Conservation (phyloP, 2,329 filamentous ascomycete species). For the Xenoacremonium recifei region DNA sequence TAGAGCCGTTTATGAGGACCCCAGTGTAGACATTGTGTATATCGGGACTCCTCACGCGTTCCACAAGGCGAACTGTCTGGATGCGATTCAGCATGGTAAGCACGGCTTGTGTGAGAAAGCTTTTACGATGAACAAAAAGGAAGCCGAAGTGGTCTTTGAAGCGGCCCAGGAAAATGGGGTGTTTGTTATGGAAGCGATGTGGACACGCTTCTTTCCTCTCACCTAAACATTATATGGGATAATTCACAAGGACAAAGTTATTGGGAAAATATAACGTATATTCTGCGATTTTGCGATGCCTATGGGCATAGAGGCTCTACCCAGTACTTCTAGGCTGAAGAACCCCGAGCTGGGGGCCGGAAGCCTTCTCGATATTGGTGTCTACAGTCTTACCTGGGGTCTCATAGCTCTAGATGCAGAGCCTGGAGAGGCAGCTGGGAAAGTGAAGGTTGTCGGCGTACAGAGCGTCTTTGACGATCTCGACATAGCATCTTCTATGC, state of each 20-base stretch:
- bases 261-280: not conserved
- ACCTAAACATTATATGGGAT: conserved; percentile 1
- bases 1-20: conserved; percentile 24
- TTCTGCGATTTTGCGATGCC: conserved; percentile 2
- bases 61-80: conserved; percentile 31
- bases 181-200: conserved; percentile 34
- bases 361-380: conserved; percentile 30
- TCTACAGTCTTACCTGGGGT: conserved; percentile 26
- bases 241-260: conserved; percentile 2
- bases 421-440: not conserved
- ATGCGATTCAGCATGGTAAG: conserved; percentile 32
- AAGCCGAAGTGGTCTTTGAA: conserved; percentile 27
- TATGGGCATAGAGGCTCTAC: not conserved
- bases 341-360: conserved; percentile 17
- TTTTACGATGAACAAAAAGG: conserved; percentile 28
- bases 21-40: conserved; percentile 33
- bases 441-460: not conserved
- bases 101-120: conserved; percentile 35
- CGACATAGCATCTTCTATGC: not conserved
- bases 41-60: conserved; percentile 33
- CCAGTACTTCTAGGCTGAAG: conserved; percentile 5
- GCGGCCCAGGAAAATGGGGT: conserved; percentile 29
- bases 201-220: conserved; percentile 34
- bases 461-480: not conserved
- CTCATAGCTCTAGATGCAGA: not conserved